These are phyloP conservation scores for Gloeopeniophorella convolvens DNA, from an alignment of 768 basidiomycete species.

Conservation along the genomic window DNA sequence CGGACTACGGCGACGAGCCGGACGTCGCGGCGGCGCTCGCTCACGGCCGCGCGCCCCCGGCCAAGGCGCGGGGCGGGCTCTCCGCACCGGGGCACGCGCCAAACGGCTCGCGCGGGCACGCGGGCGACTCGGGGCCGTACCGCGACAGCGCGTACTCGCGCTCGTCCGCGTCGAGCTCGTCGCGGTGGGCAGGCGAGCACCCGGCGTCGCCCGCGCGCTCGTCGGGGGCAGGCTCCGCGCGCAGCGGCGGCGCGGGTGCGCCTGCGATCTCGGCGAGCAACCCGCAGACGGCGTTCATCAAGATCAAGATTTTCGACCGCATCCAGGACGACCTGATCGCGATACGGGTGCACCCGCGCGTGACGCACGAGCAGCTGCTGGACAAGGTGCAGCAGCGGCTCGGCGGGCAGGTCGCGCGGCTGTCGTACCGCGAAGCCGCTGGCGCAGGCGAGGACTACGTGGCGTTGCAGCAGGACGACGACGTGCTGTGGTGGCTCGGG, in stretches of 20 bases:
- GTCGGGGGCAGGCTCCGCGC: conserved; percentile 38
- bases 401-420: conserved; percentile 58
- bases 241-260: conserved; percentile 56
- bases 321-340: conserved; percentile 93
- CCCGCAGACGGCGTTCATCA: conserved; percentile 84
- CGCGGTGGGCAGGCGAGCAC: conserved; percentile 13
- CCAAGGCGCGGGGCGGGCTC: conserved; percentile 8
- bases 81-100: conserved; percentile 4
- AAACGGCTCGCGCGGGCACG: neutral
- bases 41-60: too few relatives aligned
- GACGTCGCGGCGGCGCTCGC: too few relatives aligned
- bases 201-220: conserved; percentile 25
- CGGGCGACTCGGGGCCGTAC: conserved; percentile 15
- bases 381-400: conserved; percentile 87
- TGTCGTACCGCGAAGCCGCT: conserved; percentile 72
- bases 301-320: conserved; percentile 97
- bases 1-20: conserved; percentile 40
- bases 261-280: conserved; percentile 74
- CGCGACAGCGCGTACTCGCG: conserved; percentile 28
- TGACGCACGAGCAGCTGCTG: conserved; percentile 80
- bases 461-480: conserved; percentile 54
- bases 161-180: conserved; percentile 24
- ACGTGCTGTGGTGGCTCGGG: conserved; percentile 68
- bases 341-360: conserved; percentile 90
- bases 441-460: conserved; percentile 59